Evolutionary conservation across 129 eudicot genomes (phyloP), one percentile per base, ranked within the genome.

Genomic region (Ambrosia artemisiifolia): DNA sequence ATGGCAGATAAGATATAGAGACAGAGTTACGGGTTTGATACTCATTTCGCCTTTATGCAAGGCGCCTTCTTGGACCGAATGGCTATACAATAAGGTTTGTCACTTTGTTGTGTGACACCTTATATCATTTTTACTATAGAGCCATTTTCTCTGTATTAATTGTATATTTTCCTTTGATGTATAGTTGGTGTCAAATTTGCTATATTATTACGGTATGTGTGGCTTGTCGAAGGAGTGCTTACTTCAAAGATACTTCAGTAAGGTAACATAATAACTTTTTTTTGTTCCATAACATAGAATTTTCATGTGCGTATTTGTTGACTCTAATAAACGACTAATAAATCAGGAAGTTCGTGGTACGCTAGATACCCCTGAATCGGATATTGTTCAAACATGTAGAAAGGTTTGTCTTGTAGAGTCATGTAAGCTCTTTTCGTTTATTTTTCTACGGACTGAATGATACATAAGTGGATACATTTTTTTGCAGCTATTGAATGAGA

Each of bases 51-150:
- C 98, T 72, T 75, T 93, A 19, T 93, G 98, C 81, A 87, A 84
- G 83, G 84, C 95, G 35, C 95, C 98, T 20, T 89, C 96, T 18
- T 93, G 98, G 98, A 87, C 87, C 6, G 98, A 93, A 82, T 93
- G 96, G 98, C 69, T 93, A 67, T 83, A 81, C 73, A 93, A 93
- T 63, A 93, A 92, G 98, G 98, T 92, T 44, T 12, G n/a, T n/a
- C n/a, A n/a, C n/a, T n/a, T n/a, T n/a, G n/a, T 44, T 53, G 35
- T 7, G 44, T 6, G 7, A 40, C 44, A 40, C 44, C 9, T 40
- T 40, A 40, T 6, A 40, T 40, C 44, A 40, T 40, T 6, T 40
- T 40, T 40, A 40, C 44, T 10, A 6, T 40, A 40, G 10, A 40
- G 10, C 44, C 44, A 40, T 10, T 7, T 6, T 36, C 43, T 51